Evolutionary conservation across 225 moss, liverwort and hornwort species (phyloP).

Genomic region (Pseudisothecium myosuroides): DNA sequence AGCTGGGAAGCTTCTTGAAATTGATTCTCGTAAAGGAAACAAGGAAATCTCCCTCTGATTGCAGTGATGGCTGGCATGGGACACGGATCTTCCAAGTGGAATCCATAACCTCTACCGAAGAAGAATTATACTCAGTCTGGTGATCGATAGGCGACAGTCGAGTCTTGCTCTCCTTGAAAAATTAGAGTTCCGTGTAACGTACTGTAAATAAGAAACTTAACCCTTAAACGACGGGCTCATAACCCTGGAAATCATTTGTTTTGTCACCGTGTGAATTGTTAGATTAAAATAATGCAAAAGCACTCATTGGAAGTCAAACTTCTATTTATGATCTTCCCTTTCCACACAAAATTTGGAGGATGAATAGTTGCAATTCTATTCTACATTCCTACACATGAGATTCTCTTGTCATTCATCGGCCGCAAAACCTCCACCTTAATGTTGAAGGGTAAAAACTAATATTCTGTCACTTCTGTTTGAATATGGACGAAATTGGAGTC

Average conservation of each 20-base stretch:
- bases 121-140: neutral
- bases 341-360: no score
- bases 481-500: neutral
- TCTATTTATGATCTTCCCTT: no score
- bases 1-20: neutral
- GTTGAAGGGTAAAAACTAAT: no score
- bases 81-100: neutral
- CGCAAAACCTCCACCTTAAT: no score
- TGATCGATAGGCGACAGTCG: neutral
- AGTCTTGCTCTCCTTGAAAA: neutral
- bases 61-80: neutral
- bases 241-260: no score
- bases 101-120: neutral
- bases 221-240: no score
- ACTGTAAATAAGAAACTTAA: neutral
- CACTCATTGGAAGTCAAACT: no score
- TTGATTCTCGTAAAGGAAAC: neutral
- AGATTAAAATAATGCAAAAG: no score
- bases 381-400: no score
- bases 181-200: neutral
- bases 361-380: no score
- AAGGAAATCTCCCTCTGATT: neutral
- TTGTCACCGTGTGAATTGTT: no score
- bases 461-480: neutral
- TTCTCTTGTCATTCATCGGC: no score